phyloP scores from a whole-genome alignment of 495 filamentous ascomycete species.

The Achaetomiella virescens region DNA sequence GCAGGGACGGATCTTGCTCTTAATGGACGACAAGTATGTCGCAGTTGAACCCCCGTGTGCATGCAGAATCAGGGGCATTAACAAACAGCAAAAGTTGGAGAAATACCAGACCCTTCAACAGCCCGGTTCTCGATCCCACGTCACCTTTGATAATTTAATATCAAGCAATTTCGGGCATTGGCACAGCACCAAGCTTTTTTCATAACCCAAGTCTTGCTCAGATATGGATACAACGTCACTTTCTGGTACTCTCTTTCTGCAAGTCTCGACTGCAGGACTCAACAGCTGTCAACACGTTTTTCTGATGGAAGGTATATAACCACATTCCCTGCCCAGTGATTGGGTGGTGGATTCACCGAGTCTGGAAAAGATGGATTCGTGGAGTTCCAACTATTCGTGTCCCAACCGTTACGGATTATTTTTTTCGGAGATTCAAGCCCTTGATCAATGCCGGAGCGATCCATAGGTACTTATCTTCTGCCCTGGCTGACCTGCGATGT shows the following conservation, averaged over 20 bases:
- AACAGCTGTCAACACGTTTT: no score
- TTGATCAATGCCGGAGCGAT: no score
- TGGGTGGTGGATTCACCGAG: no score
- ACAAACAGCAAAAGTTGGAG: background rate
- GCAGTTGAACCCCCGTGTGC: background rate
- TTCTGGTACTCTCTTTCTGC: background rate
- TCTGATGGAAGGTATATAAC: no score
- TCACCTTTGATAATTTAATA: constrained; percentile 2
- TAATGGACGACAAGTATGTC: background rate
- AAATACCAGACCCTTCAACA: background rate
- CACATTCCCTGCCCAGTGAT: no score
- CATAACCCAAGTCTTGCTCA: background rate
- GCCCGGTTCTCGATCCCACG: background rate
- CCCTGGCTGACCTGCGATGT: background rate
- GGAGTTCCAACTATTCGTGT: no score
- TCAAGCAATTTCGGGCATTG: background rate
- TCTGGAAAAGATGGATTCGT: no score
- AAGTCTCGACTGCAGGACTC: background rate
- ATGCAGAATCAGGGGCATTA: constrained; percentile 1
- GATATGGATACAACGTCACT: constrained; percentile 1
- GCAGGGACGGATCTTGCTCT: background rate
- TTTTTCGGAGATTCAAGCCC: no score
- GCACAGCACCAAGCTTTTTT: constrained; percentile 1
- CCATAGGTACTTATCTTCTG: no score
- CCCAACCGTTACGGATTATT: no score